Evolutionary conservation across 2,329 filamentous ascomycete species (phyloP).

Genomic region (Trichocomaceae sp.): DNA sequence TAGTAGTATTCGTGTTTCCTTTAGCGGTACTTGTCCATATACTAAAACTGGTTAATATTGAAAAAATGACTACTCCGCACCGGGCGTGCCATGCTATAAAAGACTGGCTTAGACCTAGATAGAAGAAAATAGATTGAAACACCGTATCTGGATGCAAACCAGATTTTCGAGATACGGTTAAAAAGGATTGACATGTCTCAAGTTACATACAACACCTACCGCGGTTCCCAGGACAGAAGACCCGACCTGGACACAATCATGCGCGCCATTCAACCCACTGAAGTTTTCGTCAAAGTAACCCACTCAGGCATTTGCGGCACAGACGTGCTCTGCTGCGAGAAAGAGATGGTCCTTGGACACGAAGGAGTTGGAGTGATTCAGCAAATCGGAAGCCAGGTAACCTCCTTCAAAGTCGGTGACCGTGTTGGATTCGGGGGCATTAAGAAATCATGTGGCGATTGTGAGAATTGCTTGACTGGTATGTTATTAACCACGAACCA

Average conservation of each 20-base stretch:
- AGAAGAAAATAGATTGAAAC: too few relatives aligned
- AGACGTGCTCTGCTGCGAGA: slow-evolving; percentile 21
- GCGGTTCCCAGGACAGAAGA: slow-evolving; percentile 19
- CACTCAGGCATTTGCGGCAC: slow-evolving; percentile 24
- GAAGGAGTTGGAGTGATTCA: slow-evolving; percentile 50
- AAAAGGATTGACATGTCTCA: neutral
- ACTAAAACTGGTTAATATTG: neutral
- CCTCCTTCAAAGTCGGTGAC: slow-evolving; percentile 41
- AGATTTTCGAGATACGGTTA: neutral
- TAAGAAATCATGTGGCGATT: slow-evolving; percentile 29
- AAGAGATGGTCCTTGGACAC: slow-evolving; percentile 42
- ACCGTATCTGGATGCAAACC: too few relatives aligned
- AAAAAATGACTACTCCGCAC: neutral
- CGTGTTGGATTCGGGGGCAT: slow-evolving; percentile 34
- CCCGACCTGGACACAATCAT: slow-evolving; percentile 19
- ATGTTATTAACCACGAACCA: neutral
- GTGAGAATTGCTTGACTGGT: slow-evolving; percentile 29
- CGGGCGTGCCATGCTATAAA: too few relatives aligned
- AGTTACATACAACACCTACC: slow-evolving; percentile 19
- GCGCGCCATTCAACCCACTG: neutral
- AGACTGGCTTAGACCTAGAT: neutral
- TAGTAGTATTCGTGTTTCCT: neutral
- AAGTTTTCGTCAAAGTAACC: slow-evolving; percentile 6
- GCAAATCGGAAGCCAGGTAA: slow-evolving; percentile 41
- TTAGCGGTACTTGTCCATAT: neutral